These are phyloP conservation scores for Malus asiatica DNA, from an alignment of 306 rosid species.

Conservation along the genomic window DNA sequence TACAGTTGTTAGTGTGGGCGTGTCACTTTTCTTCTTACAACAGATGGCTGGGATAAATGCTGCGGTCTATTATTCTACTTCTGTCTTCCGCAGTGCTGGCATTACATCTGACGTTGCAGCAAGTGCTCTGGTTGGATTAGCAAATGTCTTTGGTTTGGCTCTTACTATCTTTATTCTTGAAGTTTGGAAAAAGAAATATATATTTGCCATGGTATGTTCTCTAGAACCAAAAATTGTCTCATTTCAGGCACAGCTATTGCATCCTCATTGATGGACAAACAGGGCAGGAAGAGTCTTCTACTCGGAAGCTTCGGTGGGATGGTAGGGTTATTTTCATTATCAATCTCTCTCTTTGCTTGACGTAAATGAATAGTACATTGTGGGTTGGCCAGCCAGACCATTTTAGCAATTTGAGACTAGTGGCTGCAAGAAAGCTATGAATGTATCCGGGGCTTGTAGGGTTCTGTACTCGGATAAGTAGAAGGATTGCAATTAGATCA, in stretches of 20 bases:
- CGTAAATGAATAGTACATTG: neutral
- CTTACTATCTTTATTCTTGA: neutral
- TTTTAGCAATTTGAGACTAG: neutral
- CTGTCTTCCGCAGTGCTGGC: constrained; percentile 92
- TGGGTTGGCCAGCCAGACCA: neutral
- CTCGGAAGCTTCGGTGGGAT: constrained; percentile 82
- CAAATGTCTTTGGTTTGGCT: constrained; percentile 83
- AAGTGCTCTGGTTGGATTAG: constrained; percentile 91
- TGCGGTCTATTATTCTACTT: constrained; percentile 86
- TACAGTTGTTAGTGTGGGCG: constrained; percentile 89
- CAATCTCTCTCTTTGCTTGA: neutral
- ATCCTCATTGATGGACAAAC: constrained; percentile 83
- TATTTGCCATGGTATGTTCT: neutral
- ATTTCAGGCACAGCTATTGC: constrained; percentile 74
- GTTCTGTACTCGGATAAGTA: neutral
- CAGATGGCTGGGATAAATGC: constrained; percentile 97
- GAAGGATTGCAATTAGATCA: neutral
- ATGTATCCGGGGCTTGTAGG: neutral
- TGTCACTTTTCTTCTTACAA: constrained; percentile 78
- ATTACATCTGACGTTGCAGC: constrained; percentile 94
- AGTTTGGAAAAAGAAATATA: neutral
- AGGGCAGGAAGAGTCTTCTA: constrained; percentile 89
- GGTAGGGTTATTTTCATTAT: constrained; percentile 39
- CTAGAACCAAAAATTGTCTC: constrained; percentile 12
- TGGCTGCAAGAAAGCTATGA: neutral